phyloP scores from a whole-genome alignment of 176 grass and related monocot genomes.

The Olyra latifolia region DNA sequence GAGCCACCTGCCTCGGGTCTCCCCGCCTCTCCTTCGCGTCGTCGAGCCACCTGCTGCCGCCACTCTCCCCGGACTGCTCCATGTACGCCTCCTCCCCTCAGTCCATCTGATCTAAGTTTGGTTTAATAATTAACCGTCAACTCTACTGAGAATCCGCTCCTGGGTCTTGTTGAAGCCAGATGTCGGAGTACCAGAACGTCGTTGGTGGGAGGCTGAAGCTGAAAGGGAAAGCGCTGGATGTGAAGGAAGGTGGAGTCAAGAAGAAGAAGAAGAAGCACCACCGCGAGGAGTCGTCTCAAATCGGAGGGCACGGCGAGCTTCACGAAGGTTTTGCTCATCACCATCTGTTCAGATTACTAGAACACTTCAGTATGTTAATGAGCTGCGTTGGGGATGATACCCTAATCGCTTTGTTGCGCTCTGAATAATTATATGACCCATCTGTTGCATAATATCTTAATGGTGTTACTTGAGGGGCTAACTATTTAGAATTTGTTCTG shows the following conservation, averaged over 20 bases:
- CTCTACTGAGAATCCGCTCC: neutral
- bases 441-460: neutral
- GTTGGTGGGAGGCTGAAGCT: slow-evolving; percentile 79
- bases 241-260: slow-evolving; percentile 77
- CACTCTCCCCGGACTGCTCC: too few relatives aligned
- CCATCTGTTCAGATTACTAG: neutral
- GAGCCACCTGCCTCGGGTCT: too few relatives aligned
- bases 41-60: too few relatives aligned
- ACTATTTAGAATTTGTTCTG: neutral
- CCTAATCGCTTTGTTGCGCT: neutral
- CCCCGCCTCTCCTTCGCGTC: too few relatives aligned
- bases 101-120: too few relatives aligned
- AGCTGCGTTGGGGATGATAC: neutral
- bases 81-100: too few relatives aligned
- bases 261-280: slow-evolving; percentile 78
- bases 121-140: too few relatives aligned
- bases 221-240: slow-evolving; percentile 88
- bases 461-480: neutral
- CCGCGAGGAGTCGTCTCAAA: slow-evolving; percentile 46
- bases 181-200: slow-evolving; percentile 86
- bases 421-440: neutral
- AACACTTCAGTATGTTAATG: neutral
- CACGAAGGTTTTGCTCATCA: slow-evolving; percentile 51
- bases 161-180: slow-evolving; percentile 32
- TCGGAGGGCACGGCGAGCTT: slow-evolving; percentile 32